Evolutionary conservation across 1,139 yeast species (phyloP).

Genomic region (Nakaseomyces sp.): DNA sequence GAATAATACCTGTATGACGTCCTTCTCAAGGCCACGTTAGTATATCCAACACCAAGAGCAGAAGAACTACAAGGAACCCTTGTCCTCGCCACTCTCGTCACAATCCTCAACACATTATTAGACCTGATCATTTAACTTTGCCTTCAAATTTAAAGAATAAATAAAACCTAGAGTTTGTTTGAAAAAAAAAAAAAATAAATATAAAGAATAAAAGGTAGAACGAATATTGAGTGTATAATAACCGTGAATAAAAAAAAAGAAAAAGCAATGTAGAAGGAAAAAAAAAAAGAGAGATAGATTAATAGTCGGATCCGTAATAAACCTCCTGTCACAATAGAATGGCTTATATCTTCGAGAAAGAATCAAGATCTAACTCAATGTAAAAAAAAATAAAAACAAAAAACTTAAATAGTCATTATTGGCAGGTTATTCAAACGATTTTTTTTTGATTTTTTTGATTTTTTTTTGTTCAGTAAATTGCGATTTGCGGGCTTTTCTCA

Average conservation of each 20-base stretch:
- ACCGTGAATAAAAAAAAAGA: no score
- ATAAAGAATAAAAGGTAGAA: not conserved
- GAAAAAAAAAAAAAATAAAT: not conserved
- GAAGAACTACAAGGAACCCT: not conserved
- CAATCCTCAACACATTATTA: not conserved
- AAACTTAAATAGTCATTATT: not conserved
- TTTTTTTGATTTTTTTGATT: no score
- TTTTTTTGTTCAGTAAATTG: not conserved
- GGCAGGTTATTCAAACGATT: no score
- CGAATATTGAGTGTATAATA: no score
- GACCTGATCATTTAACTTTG: not conserved
- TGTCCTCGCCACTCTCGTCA: not conserved
- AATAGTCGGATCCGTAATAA: no score
- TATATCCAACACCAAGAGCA: not conserved
- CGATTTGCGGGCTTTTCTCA: not conserved
- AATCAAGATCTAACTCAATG: no score
- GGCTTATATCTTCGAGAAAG: no score
- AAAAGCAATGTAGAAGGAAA: no score
- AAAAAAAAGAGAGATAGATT: no score
- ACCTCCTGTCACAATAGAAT: no score
- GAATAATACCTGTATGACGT: not conserved
- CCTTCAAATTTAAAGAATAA: not conserved
- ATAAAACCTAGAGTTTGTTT: not conserved
- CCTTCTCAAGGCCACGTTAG: not conserved
- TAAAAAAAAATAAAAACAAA: no score